A percentile compares a stretch with the other conserved stretches of the same genome.
phyloP scores from a whole-genome alignment of 371 early-diverging fungal genomes.

The Zopfochytrium polystomum region DNA sequence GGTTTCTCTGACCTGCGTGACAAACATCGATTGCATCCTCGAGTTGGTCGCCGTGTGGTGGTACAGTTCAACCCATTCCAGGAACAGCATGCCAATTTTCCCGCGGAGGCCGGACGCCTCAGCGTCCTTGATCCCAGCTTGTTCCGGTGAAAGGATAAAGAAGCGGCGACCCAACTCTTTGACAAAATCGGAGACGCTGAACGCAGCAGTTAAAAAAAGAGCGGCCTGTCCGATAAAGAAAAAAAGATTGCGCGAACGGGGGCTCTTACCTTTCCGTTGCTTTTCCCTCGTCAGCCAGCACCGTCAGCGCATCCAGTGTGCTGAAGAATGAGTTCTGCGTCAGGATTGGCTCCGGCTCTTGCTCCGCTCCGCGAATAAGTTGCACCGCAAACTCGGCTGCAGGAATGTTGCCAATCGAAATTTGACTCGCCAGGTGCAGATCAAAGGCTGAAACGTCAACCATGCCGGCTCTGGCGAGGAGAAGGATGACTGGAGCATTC shows the following conservation, averaged over 20 bases:
- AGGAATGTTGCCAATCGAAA: constrained; percentile 57
- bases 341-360: too few species aligned
- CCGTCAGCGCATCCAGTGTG: constrained; percentile 25
- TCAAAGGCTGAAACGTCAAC: constrained; percentile 79
- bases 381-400: constrained; percentile 78
- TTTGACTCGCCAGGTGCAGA: constrained; percentile 75
- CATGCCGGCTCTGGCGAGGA: constrained; percentile 74
- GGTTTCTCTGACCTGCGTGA: constrained; percentile 40
- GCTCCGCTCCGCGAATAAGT: constrained; percentile 71
- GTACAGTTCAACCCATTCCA: constrained; percentile 88
- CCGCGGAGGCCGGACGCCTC: constrained; percentile 56
- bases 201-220: too few species aligned
- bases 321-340: background rate
- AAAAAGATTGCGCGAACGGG: too few species aligned
- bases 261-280: constrained; percentile 58
- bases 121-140: constrained; percentile 38
- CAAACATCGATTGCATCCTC: constrained; percentile 60
- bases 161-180: constrained; percentile 22
- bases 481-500: constrained; percentile 75
- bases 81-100: constrained; percentile 67
- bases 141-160: constrained; percentile 33
- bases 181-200: constrained; percentile 20
- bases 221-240: constrained; percentile 2
- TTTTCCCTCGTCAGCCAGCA: constrained; percentile 59
- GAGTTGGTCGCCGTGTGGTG: constrained; percentile 79